phyloP scores from a whole-genome alignment of 164 flowering plant species.

The Vitis vinifera region DNA sequence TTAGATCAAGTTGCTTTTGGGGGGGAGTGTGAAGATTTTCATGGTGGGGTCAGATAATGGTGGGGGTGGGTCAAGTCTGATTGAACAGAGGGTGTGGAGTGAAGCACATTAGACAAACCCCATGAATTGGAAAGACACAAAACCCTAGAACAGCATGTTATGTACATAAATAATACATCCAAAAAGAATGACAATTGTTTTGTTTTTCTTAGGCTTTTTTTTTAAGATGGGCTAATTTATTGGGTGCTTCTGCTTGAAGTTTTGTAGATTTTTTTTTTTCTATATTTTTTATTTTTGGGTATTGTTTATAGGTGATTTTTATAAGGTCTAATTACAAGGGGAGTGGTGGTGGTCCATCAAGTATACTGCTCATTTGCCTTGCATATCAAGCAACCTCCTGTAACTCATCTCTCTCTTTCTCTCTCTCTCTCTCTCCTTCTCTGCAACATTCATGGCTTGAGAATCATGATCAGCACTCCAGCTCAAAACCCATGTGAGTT shows the following conservation, averaged over 20 bases:
- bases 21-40: slow-evolving; percentile 10
- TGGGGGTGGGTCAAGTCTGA: neutral
- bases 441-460: slow-evolving; percentile 65
- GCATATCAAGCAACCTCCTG: slow-evolving; percentile 73
- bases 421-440: slow-evolving; percentile 41
- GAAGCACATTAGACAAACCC: neutral
- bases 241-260: slow-evolving; percentile 32
- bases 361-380: slow-evolving; percentile 82
- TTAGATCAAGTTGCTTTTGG: slow-evolving; percentile 15
- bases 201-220: neutral
- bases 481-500: slow-evolving; percentile 83
- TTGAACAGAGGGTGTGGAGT: slow-evolving; percentile 7
- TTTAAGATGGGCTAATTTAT: slow-evolving; percentile 6
- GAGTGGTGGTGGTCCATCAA: slow-evolving; percentile 76
- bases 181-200: neutral
- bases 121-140: neutral
- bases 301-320: slow-evolving; percentile 4
- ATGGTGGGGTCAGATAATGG: slow-evolving; percentile 11
- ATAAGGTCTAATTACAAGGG: slow-evolving; percentile 4
- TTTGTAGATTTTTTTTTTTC: neutral
- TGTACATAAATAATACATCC: neutral
- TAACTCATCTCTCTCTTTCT: slow-evolving; percentile 37
- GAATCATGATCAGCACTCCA: slow-evolving; percentile 78
- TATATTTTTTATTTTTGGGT: neutral
- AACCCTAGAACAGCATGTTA: neutral